Conservation (phyloP, 371 early-diverging fungal species). For the Mortierella sp. region DNA sequence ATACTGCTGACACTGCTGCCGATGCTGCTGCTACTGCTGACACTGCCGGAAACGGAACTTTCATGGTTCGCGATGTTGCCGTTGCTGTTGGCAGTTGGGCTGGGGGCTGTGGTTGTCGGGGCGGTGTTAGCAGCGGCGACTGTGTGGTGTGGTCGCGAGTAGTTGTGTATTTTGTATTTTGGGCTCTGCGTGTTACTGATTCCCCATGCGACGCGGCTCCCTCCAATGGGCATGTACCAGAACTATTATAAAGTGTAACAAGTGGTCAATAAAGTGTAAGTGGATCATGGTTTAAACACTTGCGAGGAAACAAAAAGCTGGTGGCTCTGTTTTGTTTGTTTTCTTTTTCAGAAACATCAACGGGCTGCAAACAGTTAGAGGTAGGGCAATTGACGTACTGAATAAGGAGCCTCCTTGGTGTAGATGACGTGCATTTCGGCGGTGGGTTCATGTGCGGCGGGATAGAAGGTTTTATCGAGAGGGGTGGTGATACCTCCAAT, state of each 20-base stretch:
- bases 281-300: neutral
- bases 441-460: neutral
- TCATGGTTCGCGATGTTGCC: neutral
- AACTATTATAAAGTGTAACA: constrained; percentile 21
- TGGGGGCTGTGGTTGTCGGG: neutral
- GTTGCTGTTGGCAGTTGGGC: neutral
- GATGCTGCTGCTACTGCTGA: neutral
- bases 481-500: constrained; percentile 22
- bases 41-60: neutral
- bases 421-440: constrained; percentile 25
- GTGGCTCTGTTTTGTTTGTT: neutral
- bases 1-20: constrained; percentile 2
- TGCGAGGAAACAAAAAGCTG: neutral
- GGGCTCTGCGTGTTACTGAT: constrained; percentile 20
- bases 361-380: neutral
- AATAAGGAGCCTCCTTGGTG: constrained; percentile 28
- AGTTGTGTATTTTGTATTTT: constrained; percentile 25
- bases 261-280: neutral
- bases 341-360: neutral
- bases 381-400: constrained; percentile 23
- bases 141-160: constrained; percentile 11
- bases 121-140: neutral
- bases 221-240: constrained; percentile 39
- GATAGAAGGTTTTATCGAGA: constrained; percentile 23
- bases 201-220: constrained; percentile 34